Conservation (phyloP, 2,329 filamentous ascomycete species). For the Uncinocarpus reesii region DNA sequence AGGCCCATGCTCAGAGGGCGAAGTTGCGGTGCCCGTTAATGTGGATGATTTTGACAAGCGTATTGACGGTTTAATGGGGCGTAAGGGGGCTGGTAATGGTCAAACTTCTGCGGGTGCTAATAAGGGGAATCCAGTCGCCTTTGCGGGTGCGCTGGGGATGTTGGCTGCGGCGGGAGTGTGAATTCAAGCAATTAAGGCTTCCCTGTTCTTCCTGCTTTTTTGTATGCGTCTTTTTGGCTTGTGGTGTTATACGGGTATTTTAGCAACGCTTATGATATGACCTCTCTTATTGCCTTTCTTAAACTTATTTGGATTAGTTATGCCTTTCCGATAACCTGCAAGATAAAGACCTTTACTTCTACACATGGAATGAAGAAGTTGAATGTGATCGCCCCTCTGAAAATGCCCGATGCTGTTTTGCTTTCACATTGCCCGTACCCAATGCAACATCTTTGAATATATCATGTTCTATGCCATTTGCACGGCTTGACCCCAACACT, state of each 20-base stretch:
- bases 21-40: slow-evolving; percentile 8
- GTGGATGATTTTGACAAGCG: slow-evolving; percentile 7
- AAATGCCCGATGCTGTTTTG: too few species aligned
- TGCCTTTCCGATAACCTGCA: neutral
- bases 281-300: too few species aligned
- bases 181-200: neutral
- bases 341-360: neutral
- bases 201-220: neutral
- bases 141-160: slow-evolving; percentile 7
- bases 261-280: neutral
- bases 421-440: too few species aligned
- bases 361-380: too few species aligned
- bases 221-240: neutral
- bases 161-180: slow-evolving; percentile 1
- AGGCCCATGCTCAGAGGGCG: slow-evolving; percentile 3
- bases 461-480: too few species aligned
- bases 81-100: neutral
- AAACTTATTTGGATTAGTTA: too few species aligned
- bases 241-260: neutral
- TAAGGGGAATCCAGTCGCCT: neutral
- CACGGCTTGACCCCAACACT: too few species aligned
- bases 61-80: slow-evolving; percentile 2
- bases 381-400: too few species aligned
- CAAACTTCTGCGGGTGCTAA: neutral
- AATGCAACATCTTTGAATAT: too few species aligned